Percentiles rank a stretch among this genome's conserved stretches.
These are phyloP conservation scores for Strigomonas galati DNA, from an alignment of 208 protist species.

Conservation along the genomic window DNA sequence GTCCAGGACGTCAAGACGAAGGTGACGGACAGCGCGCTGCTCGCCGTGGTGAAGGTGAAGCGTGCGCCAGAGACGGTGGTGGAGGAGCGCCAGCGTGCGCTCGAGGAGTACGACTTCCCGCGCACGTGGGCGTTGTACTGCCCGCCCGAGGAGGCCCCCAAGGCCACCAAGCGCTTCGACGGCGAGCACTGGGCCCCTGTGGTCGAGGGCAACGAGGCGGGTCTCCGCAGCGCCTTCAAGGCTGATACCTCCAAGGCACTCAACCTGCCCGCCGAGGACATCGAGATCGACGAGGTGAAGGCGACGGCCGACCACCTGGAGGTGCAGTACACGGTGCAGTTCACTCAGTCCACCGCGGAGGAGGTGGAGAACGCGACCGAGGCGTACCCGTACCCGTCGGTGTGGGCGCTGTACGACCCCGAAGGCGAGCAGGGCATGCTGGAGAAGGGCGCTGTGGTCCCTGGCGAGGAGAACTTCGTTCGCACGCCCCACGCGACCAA, in stretches of 20 bases:
- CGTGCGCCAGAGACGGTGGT: constrained; percentile 23
- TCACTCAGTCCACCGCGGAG: constrained; percentile 17
- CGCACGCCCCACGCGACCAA: constrained; percentile 25
- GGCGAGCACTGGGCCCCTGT: constrained; percentile 26
- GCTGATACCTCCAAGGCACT: constrained; percentile 35
- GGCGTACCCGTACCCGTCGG: constrained; percentile 25
- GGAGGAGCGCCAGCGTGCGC: constrained; percentile 36
- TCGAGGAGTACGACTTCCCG: constrained; percentile 43
- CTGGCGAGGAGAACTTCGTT: constrained; percentile 11
- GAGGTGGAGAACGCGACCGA: constrained; percentile 24
- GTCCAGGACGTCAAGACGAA: constrained; percentile 22
- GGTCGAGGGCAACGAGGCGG: constrained; percentile 16
- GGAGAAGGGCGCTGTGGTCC: not conserved
- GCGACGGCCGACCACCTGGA: constrained; percentile 16
- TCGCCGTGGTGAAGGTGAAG: constrained; percentile 25
- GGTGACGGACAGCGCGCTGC: constrained; percentile 22
- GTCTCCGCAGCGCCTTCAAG: constrained; percentile 32
- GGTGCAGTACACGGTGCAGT: constrained; percentile 21
- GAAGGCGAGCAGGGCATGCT: constrained; percentile 1
- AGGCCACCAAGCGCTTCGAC: constrained; percentile 23
- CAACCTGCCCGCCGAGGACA: constrained; percentile 25
- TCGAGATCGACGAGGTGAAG: constrained; percentile 26
- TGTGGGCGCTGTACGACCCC: constrained; percentile 36
- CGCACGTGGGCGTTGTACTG: constrained; percentile 48
- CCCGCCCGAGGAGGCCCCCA: constrained; percentile 7